Conservation (phyloP, 768 basidiomycete species). For the Tricholoma bakamatsutake region DNA sequence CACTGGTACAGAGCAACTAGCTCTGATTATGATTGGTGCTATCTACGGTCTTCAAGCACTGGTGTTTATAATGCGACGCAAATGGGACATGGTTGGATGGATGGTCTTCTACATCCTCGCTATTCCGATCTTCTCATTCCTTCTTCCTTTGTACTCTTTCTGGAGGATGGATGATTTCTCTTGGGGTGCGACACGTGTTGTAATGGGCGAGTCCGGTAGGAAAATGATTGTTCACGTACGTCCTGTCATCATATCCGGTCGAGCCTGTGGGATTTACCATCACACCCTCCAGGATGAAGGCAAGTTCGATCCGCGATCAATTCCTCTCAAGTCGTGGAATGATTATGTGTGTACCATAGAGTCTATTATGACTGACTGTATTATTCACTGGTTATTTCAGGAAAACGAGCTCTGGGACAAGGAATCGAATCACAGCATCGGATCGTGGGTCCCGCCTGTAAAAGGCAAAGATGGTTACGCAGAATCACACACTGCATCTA, state of each 20-base stretch:
- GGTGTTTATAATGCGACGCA: conserved; percentile 86
- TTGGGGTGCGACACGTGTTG: conserved; percentile 90
- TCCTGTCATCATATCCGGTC: conserved; percentile 7
- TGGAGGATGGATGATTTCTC: conserved; percentile 99
- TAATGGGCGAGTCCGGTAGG: conserved; percentile 92
- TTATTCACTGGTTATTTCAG: conserved; percentile 27
- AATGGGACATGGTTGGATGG: conserved; percentile 99
- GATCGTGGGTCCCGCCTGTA: conserved; percentile 82
- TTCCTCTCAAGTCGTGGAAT: conserved; percentile 95
- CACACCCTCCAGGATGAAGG: conserved; percentile 76
- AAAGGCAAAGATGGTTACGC: conserved; percentile 69
- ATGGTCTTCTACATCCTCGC: conserved; percentile 95
- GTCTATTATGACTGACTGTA: background rate
- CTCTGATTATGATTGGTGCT: conserved; percentile 88
- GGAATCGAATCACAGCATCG: conserved; percentile 92
- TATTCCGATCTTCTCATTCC: conserved; percentile 89
- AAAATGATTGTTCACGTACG: conserved; percentile 91
- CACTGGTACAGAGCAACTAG: conserved; percentile 69
- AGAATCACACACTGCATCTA: conserved; percentile 70
- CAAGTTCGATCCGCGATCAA: conserved; percentile 89
- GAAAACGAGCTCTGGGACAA: conserved; percentile 98
- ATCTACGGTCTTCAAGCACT: conserved; percentile 93
- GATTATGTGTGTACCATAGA: conserved; percentile 67
- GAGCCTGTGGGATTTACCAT: conserved; percentile 6
- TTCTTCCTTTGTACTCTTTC: conserved; percentile 92